These are phyloP conservation scores for Leccinum longicurvipes DNA, from an alignment of 768 basidiomycete genomes.

Conservation along the genomic window DNA sequence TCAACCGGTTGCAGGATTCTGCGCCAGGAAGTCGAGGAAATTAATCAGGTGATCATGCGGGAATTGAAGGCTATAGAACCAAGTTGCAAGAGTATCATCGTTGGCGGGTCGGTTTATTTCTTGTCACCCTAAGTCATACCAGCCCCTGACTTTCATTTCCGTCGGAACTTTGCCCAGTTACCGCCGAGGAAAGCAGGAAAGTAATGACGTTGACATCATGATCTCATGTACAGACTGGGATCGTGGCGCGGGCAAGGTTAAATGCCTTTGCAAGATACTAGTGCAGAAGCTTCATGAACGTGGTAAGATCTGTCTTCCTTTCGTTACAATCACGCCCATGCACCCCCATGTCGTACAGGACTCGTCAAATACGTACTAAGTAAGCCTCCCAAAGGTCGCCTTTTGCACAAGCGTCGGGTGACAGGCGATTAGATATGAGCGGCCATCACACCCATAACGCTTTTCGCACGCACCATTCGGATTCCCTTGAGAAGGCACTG, in stretches of 20 bases:
- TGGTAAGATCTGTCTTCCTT: constrained; percentile 39
- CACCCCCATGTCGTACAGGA: constrained; percentile 35
- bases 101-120: constrained; percentile 62
- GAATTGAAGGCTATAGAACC: constrained; percentile 60
- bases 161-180: constrained; percentile 46
- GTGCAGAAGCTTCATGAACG: constrained; percentile 52
- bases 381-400: constrained; percentile 34
- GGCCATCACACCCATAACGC: constrained; percentile 55
- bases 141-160: background rate
- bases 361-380: constrained; percentile 84
- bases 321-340: background rate
- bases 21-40: constrained; percentile 73
- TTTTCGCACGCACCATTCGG: constrained; percentile 61
- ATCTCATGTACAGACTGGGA: constrained; percentile 64
- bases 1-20: constrained; percentile 50
- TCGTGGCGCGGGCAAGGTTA: constrained; percentile 45
- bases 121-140: background rate
- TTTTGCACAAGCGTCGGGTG: constrained; percentile 6
- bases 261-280: constrained; percentile 59
- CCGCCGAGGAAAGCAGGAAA: constrained; percentile 75
- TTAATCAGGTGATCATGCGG: constrained; percentile 62
- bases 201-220: constrained; percentile 88
- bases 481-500: constrained; percentile 81
- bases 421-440: constrained; percentile 47
- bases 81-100: constrained; percentile 73